Base-by-base conservation (phyloP, 208 protist genomes). In the Leishmania lainsoni region DNA sequence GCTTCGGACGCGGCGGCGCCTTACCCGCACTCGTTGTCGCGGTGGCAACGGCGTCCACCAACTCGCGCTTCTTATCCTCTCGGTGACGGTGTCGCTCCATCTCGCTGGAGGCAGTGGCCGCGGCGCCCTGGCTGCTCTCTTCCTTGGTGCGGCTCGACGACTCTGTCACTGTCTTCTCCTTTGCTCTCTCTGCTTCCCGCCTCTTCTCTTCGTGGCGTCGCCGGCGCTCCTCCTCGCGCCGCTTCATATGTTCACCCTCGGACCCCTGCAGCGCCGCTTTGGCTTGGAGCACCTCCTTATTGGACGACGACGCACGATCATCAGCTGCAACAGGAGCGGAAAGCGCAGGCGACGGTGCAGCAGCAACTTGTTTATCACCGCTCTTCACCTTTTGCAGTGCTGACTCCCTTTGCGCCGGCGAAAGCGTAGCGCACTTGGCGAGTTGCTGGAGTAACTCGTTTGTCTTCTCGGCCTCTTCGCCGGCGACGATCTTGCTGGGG, bases 371-470 rank as follows among this genome's bases (percentile, higher is more conserved):
- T 52, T 14, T 72, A 5, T 48, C 54, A 35, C 75, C 86, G 20
- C 86, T 90, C 80, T 91, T 93, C 63, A 81, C 92, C 78, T 92
- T 91, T 58, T 59, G 56, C 54, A 97, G 93, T 0, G 94, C 94
- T 0, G 87, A 74, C 32, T 81, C 77, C 81, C 96, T 96, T 79
- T 95, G 85, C 22, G 85, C 90, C 0, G 76, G 70, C 2, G 91
- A 74, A 45, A 98, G 90, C 3, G 81, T 59, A 16, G 94, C 94
- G 79, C 94, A 96, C 49, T 79, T 49, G 45, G 96, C 94, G 22
- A 98, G 89, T 39, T 90, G 82, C 87, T 95, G 95, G n/a, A 98
- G 85, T 68, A 97, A 61, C 72, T 89, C 85, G 65, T 98, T 98
- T 29, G 96, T 98, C 65, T 94, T 87, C 76, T 98, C 94, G 5